A percentile compares a stretch with the other conserved stretches of the same genome.
Evolutionary conservation across 1,284 basidiomycete species (phyloP).

Genomic region (Trichosporon faecale): DNA sequence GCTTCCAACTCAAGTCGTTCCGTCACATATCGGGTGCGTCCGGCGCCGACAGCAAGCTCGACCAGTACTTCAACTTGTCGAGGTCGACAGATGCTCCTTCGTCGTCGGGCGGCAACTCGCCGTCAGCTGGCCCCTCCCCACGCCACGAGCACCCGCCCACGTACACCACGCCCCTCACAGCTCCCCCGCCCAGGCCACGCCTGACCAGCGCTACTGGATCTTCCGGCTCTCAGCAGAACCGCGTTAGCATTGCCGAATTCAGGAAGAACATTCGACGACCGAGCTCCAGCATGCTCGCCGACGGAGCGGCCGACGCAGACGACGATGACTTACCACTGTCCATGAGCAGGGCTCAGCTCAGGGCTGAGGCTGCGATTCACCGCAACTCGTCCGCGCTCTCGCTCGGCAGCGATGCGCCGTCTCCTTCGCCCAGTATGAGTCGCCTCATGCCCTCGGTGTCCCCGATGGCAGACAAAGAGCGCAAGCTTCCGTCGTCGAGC

Average conservation of each 20-base stretch:
- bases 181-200: slow-evolving; percentile 25
- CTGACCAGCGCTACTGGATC: slow-evolving; percentile 38
- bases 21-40: slow-evolving; percentile 48
- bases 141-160: not conserved
- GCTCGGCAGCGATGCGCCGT: slow-evolving; percentile 4
- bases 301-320: slow-evolving; percentile 20
- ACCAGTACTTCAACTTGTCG: slow-evolving; percentile 13
- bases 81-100: not conserved
- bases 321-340: slow-evolving; percentile 47
- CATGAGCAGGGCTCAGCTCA: slow-evolving; percentile 17
- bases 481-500: slow-evolving; percentile 1
- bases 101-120: not conserved
- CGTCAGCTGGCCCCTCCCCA: not conserved
- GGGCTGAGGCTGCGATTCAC: not conserved
- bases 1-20: slow-evolving; percentile 49
- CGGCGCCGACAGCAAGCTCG: slow-evolving; percentile 24
- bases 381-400: slow-evolving; percentile 21
- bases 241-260: slow-evolving; percentile 44
- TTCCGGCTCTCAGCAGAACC: slow-evolving; percentile 22
- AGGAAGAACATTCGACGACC: slow-evolving; percentile 40
- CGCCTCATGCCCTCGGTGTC: not conserved
- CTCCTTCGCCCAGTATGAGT: not conserved
- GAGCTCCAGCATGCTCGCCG: slow-evolving; percentile 24
- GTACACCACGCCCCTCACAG: not conserved
- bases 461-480: not conserved